phyloP scores from a whole-genome alignment of 495 filamentous ascomycete species.

The Elaphomyces granulatus region DNA sequence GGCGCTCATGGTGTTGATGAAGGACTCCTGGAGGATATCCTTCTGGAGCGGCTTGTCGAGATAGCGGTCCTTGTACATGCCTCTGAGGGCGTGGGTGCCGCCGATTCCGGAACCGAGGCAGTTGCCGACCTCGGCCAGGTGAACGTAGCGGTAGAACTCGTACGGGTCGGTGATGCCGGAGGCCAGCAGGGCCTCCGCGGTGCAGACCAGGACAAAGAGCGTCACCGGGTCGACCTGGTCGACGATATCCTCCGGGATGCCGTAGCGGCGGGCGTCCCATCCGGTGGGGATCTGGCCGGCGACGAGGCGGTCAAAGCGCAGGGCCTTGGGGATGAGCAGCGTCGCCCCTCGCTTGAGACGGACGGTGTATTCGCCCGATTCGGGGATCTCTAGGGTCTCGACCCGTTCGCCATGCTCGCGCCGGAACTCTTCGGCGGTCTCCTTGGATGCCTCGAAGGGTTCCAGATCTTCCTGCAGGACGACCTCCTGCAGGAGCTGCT shows the following conservation, averaged over 20 bases:
- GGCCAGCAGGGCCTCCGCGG: conserved; percentile 75
- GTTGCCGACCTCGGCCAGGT: conserved; percentile 96
- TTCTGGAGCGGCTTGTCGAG: conserved; percentile 97
- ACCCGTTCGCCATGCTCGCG: conserved; percentile 94
- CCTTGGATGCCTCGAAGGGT: conserved; percentile 93
- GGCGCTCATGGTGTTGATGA: conserved; percentile 99
- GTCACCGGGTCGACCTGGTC: conserved; percentile 94
- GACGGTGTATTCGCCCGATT: conserved; percentile 87
- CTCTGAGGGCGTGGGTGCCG: conserved; percentile 77
- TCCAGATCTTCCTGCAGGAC: conserved; percentile 94
- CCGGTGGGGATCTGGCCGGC: conserved; percentile 94
- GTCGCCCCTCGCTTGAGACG: conserved; percentile 88
- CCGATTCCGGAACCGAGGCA: conserved; percentile 96
- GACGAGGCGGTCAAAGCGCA: conserved; percentile 92
- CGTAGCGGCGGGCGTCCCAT: conserved; percentile 90
- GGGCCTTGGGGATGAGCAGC: conserved; percentile 88
- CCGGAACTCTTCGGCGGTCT: conserved; percentile 94
- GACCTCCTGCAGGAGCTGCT: conserved; percentile 94
- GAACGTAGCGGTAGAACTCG: conserved; percentile 99
- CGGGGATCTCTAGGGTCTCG: conserved; percentile 90
- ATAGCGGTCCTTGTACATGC: conserved; percentile 98
- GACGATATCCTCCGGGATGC: conserved; percentile 95
- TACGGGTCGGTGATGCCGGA: conserved; percentile 98
- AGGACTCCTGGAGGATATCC: conserved; percentile 97
- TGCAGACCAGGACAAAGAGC: conserved; percentile 84